A percentile compares a stretch with the other conserved stretches of the same genome.
phyloP scores from a whole-genome alignment of 1,139 yeast genomes.

The Yamadazyma membranifaciens region DNA sequence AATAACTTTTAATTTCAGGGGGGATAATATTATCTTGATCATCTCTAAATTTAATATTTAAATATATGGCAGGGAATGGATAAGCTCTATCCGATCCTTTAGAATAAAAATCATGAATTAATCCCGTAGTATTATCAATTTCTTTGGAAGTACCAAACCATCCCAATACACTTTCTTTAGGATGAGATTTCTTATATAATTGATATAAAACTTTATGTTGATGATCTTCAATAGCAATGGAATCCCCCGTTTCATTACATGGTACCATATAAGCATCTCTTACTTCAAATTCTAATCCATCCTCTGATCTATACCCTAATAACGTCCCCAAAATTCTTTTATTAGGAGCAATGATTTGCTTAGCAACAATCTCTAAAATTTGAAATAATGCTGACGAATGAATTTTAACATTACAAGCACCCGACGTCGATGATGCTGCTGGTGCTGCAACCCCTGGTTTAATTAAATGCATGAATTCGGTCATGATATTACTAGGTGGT shows the following conservation, averaged over 20 bases:
- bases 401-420: conserved; percentile 52
- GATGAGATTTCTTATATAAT: conserved; percentile 75
- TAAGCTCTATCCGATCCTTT: conserved; percentile 67
- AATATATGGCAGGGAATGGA: conserved; percentile 78
- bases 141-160: conserved; percentile 76
- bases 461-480: conserved; percentile 51
- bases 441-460: conserved; percentile 61
- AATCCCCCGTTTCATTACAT: conserved; percentile 73
- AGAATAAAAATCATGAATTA: conserved; percentile 80
- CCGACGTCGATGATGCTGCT: conserved; percentile 45
- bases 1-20: conserved; percentile 61
- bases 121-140: conserved; percentile 74
- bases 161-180: conserved; percentile 78
- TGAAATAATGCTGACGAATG: conserved; percentile 76
- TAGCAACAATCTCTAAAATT: conserved; percentile 51
- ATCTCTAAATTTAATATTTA: conserved; percentile 53
- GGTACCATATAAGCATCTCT: conserved; percentile 83
- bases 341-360: conserved; percentile 40
- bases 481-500: neutral
- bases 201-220: conserved; percentile 71
- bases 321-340: conserved; percentile 80
- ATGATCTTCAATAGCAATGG: conserved; percentile 71
- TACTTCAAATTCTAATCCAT: conserved; percentile 75
- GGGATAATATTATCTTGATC: conserved; percentile 36
- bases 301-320: conserved; percentile 80